Evolutionary conservation across 2,329 filamentous ascomycete species (phyloP).

Genomic region (Periconia digitata): DNA sequence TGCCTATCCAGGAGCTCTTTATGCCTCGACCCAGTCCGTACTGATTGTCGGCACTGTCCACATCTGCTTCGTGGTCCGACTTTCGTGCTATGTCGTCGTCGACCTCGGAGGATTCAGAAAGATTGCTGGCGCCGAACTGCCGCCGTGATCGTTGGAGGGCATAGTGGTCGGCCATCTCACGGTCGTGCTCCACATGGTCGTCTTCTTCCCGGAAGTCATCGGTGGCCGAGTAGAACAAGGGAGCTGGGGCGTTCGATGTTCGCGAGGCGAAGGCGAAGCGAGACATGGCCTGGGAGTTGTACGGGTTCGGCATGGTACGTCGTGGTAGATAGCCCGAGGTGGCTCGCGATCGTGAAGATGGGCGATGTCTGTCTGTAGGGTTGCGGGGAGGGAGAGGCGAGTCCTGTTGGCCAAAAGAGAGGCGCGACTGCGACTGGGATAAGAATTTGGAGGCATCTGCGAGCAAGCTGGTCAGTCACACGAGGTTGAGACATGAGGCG

Average conservation of each 20-base stretch:
- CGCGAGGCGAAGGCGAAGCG: slow-evolving; percentile 80
- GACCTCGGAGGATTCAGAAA: slow-evolving; percentile 83
- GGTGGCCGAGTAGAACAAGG: slow-evolving; percentile 89
- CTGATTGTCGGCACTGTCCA: slow-evolving; percentile 44
- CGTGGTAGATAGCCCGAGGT: slow-evolving; percentile 55
- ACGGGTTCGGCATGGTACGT: slow-evolving; percentile 67
- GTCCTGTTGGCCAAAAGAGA: slow-evolving; percentile 67
- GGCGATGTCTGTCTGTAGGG: slow-evolving; percentile 49
- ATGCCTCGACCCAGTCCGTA: slow-evolving; percentile 54
- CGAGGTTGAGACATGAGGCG: slow-evolving; percentile 39
- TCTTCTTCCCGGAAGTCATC: slow-evolving; percentile 93
- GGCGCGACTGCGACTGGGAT: slow-evolving; percentile 93
- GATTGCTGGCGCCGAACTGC: slow-evolving; percentile 79
- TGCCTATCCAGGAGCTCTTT: slow-evolving; percentile 59
- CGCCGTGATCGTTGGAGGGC: slow-evolving; percentile 86
- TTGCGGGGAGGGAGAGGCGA: slow-evolving; percentile 53
- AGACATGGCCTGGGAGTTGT: slow-evolving; percentile 68
- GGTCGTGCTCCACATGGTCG: slow-evolving; percentile 85
- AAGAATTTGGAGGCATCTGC: slow-evolving; percentile 95
- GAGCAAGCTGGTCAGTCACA: slow-evolving; percentile 46
- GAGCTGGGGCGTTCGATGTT: slow-evolving; percentile 75
- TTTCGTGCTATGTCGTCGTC: slow-evolving; percentile 64
- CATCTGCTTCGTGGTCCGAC: slow-evolving; percentile 55
- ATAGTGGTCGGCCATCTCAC: slow-evolving; percentile 92
- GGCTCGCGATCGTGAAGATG: slow-evolving; percentile 51